Conservation (phyloP, 352 stramenopile species). For the Saprolegnia diclina region DNA sequence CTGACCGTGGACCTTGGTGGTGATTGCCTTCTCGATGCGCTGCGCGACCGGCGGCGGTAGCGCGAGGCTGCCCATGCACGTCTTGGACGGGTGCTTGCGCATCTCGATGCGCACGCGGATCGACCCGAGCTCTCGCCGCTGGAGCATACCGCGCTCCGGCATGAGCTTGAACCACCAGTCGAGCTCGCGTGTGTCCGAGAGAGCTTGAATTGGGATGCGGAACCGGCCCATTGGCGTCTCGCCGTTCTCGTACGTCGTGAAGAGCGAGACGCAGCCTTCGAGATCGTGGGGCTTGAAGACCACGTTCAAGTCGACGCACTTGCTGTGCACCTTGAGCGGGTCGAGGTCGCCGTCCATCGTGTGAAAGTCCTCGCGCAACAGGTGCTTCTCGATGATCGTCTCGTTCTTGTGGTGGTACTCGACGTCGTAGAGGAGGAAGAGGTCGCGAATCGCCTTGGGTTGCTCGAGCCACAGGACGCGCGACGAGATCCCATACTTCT, state of each 20-base stretch:
- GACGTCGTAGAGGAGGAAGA: conserved; percentile 66
- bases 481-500: conserved; percentile 48
- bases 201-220: conserved; percentile 57
- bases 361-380: conserved; percentile 54
- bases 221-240: conserved; percentile 53
- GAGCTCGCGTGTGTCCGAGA: conserved; percentile 50
- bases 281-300: conserved; percentile 55
- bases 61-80: background rate
- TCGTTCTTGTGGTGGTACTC: conserved; percentile 58
- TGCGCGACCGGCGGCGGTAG: conserved; percentile 14
- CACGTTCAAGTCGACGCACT: conserved; percentile 57
- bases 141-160: conserved; percentile 59
- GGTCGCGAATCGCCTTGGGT: conserved; percentile 41
- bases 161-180: conserved; percentile 61
- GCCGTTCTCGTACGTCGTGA: conserved; percentile 39
- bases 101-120: conserved; percentile 39
- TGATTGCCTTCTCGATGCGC: conserved; percentile 14
- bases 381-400: conserved; percentile 50
- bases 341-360: conserved; percentile 55
- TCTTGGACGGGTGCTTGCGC: conserved; percentile 18
- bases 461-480: conserved; percentile 48
- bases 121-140: conserved; percentile 52
- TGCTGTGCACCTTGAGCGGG: conserved; percentile 45
- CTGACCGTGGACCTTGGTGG: background rate
- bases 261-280: conserved; percentile 58